phyloP scores from a whole-genome alignment of 495 filamentous ascomycete species.

The Massariosphaeria phaeospora region DNA sequence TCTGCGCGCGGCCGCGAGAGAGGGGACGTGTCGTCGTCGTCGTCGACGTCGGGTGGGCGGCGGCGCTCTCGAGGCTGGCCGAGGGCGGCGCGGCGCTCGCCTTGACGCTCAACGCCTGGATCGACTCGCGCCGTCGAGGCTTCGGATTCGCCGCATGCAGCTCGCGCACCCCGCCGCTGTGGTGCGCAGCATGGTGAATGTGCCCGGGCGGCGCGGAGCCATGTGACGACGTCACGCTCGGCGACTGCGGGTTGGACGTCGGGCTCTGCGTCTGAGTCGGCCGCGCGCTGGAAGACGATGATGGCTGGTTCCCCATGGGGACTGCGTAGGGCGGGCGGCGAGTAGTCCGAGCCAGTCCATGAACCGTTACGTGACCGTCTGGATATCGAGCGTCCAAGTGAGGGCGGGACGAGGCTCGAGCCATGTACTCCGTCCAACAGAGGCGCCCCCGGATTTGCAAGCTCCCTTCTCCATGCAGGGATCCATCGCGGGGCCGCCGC shows the following conservation, averaged over 20 bases:
- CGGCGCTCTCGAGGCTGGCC: slow-evolving; percentile 34
- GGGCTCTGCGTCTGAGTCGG: too few species aligned
- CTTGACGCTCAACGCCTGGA: slow-evolving; percentile 34
- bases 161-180: background rate
- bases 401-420: background rate
- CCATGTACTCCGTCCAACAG: too few species aligned
- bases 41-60: slow-evolving; percentile 23
- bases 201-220: background rate
- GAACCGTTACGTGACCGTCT: too few species aligned
- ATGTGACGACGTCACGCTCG: slow-evolving; percentile 21
- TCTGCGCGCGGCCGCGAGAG: slow-evolving; percentile 24
- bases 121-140: slow-evolving; percentile 36
- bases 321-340: too few species aligned
- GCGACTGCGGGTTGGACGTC: slow-evolving; percentile 31
- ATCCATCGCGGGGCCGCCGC: too few species aligned
- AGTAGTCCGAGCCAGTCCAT: too few species aligned
- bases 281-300: slow-evolving; percentile 13
- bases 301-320: slow-evolving; percentile 34
- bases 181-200: too few species aligned
- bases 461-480: too few species aligned
- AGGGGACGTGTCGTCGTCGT: background rate
- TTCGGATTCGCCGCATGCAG: slow-evolving; percentile 21
- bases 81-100: slow-evolving; percentile 37
- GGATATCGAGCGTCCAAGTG: too few species aligned
- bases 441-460: too few species aligned